Conservation (phyloP, 2,329 filamentous ascomycete species). For the Arthroderma sp. region DNA sequence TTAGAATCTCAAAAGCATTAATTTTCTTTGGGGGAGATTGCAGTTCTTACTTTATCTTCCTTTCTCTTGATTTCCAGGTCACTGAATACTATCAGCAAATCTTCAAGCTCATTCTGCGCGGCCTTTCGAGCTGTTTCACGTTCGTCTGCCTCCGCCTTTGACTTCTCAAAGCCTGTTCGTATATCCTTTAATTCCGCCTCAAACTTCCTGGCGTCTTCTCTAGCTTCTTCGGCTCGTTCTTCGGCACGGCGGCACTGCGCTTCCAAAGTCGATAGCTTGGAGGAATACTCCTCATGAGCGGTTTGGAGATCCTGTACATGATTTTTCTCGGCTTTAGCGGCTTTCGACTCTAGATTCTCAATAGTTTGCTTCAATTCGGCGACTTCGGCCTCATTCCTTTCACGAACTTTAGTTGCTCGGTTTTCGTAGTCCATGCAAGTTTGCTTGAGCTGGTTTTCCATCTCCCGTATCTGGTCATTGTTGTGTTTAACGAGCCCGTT, state of each 20-base stretch:
- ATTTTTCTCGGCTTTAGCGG: constrained; percentile 44
- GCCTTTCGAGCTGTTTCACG: constrained; percentile 51
- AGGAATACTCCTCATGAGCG: constrained; percentile 38
- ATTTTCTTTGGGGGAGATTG: background rate
- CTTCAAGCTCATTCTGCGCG: constrained; percentile 62
- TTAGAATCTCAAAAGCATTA: constrained; percentile 4
- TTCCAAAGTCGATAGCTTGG: constrained; percentile 34
- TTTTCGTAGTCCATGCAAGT: constrained; percentile 28
- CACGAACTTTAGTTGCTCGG: constrained; percentile 23
- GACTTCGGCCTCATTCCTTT: constrained; percentile 45
- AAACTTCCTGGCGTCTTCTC: constrained; percentile 13
- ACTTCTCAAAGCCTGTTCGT: constrained; percentile 20
- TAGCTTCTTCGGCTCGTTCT: constrained; percentile 24
- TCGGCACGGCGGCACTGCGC: constrained; percentile 35
- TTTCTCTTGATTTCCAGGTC: constrained; percentile 66
- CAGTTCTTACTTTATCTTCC: constrained; percentile 54
- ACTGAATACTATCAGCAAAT: constrained; percentile 66
- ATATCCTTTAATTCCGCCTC: constrained; percentile 15
- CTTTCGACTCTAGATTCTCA: constrained; percentile 40
- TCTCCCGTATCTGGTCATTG: constrained; percentile 33
- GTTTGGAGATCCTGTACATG: constrained; percentile 48
- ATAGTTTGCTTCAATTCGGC: constrained; percentile 50
- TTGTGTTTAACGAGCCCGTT: constrained; percentile 31
- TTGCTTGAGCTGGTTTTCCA: constrained; percentile 36
- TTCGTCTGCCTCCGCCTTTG: constrained; percentile 24